These are phyloP conservation scores for Fusarium sp. DNA, from an alignment of 2,329 filamentous ascomycete genomes.

Conservation along the genomic window DNA sequence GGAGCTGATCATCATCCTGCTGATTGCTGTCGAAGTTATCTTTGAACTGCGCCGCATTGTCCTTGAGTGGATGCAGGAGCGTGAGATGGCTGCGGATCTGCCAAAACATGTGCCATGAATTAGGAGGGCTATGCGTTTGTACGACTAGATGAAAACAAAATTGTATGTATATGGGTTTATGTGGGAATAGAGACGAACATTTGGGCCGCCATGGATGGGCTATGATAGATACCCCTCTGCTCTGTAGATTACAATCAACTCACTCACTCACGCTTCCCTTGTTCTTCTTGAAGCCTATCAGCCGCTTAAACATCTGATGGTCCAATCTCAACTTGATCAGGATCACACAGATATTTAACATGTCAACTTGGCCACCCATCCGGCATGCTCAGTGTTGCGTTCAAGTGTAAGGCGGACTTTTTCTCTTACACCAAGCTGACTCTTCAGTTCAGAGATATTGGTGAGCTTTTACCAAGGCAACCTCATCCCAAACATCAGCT, in stretches of 20 bases:
- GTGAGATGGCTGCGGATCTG: conserved; percentile 39
- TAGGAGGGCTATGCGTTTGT: conserved; percentile 6
- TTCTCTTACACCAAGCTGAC: not conserved
- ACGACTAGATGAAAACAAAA: conserved; percentile 14
- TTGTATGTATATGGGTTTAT: conserved; percentile 8
- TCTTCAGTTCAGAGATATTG: not conserved
- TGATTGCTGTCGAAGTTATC: conserved; percentile 90
- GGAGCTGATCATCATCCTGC: conserved; percentile 93
- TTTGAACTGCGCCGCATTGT: conserved; percentile 82
- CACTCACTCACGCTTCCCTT: not conserved
- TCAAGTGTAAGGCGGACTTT: not conserved
- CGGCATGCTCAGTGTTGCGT: not conserved
- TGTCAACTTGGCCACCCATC: not conserved
- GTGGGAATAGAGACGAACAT: conserved; percentile 11
- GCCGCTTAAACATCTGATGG: not conserved
- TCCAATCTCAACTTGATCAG: not conserved
- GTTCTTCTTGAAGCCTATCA: not conserved
- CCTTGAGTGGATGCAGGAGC: conserved; percentile 63
- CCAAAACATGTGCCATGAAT: conserved; percentile 3
- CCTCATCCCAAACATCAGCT: not conserved
- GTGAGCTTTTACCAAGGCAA: not conserved
- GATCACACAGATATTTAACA: not conserved
- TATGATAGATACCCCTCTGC: conserved; percentile 42
- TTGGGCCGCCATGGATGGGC: not conserved
- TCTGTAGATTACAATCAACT: conserved; percentile 36